Base-by-base conservation (phyloP, 129 eudicot species). In the Saposhnikovia divaricata region DNA sequence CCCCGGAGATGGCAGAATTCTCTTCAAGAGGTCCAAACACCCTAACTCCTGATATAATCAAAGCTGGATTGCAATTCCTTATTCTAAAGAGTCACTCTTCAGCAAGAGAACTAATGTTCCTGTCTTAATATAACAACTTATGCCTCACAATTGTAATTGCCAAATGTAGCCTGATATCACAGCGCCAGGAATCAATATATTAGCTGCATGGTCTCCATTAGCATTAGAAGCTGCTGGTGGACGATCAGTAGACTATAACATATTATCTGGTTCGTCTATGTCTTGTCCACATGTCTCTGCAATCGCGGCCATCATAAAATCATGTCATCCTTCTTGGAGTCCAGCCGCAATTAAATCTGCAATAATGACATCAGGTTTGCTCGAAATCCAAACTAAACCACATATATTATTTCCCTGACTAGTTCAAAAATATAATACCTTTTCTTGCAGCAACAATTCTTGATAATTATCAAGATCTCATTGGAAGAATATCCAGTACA, bases 171-270 rank as follows among this genome's bases (percentile, higher is more conserved):
- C 93, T 8, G 90, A 91, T 84, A 86, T 89, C 31, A 87, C 91
- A 16, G 93, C 90, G 55, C 93, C 93, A 42, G 96, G 96, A 46
- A 90, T 87, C 78, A 87, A 89, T 83, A 81, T 91, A 77, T 83
- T 91, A 78, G 91, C 96, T 27, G 93, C 96, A 47, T 89, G 96
- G 91, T 91, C 93, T 82, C 96, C 96, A 12, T 55, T 91, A 37
- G 65, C 89, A 55, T 86, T 84, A 14, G 51, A 42, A 59, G 42
- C 27, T 3, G 81, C 91, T 16, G 89, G 80, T 37, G 93, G 87
- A 76, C 66, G 71, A 40, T 82, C 83, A 75, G 45, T 86, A 14
- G 76, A 86, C 66, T 87, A 87, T 31, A 91, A 89, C 83, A 86
- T 89, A 51, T 75, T 86, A 69, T 89, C 97, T 0, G 93, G 93